Conservation (phyloP, 192 early-diverging fungal species). For the Coemansia sp. region DNA sequence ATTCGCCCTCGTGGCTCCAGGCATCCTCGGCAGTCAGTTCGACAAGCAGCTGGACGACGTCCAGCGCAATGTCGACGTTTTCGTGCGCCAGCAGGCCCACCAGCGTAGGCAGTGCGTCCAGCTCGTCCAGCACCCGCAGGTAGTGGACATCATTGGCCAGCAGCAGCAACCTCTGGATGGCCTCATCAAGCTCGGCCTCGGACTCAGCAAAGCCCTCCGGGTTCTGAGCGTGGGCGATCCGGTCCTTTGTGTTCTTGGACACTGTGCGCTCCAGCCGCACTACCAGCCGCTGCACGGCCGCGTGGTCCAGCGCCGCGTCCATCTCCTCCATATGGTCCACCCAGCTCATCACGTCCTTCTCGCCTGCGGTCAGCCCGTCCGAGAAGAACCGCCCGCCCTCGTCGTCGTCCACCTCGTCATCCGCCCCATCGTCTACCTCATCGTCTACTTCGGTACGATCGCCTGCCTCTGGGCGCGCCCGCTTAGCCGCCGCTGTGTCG, state of each 20-base stretch:
- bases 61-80: conserved; percentile 88
- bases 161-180: conserved; percentile 68
- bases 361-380: conserved; percentile 71
- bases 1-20: conserved; percentile 57
- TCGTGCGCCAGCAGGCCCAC: conserved; percentile 81
- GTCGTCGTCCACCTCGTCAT: conserved; percentile 54
- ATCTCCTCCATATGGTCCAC: conserved; percentile 75
- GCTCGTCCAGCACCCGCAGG: conserved; percentile 60
- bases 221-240: conserved; percentile 65
- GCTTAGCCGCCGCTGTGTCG: background rate
- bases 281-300: conserved; percentile 67
- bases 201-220: conserved; percentile 81
- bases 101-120: conserved; percentile 60
- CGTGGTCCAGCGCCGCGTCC: conserved; percentile 59
- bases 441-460: background rate
- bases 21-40: conserved; percentile 90
- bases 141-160: conserved; percentile 76
- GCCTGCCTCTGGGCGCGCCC: background rate
- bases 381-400: conserved; percentile 78
- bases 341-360: conserved; percentile 71
- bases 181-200: conserved; percentile 90
- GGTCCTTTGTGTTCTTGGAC: conserved; percentile 80
- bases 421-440: background rate
- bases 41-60: conserved; percentile 77
- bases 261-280: conserved; percentile 80